Evolutionary conservation across 805 yeast genomes (phyloP).

Genomic region (Saccharomycopsis vini): DNA sequence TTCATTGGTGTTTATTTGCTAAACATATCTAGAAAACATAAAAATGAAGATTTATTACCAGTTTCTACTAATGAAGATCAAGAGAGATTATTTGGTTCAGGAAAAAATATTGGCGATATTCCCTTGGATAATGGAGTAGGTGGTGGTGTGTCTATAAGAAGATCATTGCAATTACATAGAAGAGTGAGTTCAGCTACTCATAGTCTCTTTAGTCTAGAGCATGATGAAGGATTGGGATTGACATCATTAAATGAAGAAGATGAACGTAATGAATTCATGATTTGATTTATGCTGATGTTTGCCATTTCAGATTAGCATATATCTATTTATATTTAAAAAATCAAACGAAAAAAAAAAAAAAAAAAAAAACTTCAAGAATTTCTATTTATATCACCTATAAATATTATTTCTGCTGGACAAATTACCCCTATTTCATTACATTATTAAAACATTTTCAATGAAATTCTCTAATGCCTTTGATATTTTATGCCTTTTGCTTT

Average conservation of each 20-base stretch:
- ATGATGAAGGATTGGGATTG: constrained; percentile 29
- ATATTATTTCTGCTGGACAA: no score
- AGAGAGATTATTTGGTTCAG: constrained; percentile 24
- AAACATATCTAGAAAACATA: constrained; percentile 64
- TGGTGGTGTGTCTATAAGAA: constrained; percentile 34
- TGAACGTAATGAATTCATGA: no score
- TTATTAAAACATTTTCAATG: no score
- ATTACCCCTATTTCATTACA: no score
- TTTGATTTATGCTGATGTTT: no score
- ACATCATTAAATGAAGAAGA: constrained; percentile 26
- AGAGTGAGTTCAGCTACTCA: constrained; percentile 15
- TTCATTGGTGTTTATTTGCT: constrained; percentile 81
- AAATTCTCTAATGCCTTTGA: no score
- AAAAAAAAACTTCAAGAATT: no score
- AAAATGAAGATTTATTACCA: constrained; percentile 34
- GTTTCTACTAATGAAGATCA: constrained; percentile 11
- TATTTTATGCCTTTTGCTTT: no score
- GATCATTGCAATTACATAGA: constrained; percentile 18
- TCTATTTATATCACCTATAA: no score
- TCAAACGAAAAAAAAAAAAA: no score
- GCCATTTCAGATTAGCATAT: no score
- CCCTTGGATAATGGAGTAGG: constrained; percentile 82
- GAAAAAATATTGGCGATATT: constrained; percentile 49
- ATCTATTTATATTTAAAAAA: no score
- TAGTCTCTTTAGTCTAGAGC: constrained; percentile 19